These are phyloP conservation scores for Paraphoma sp. DNA, from an alignment of 2,329 filamentous ascomycete genomes.

Conservation along the genomic window DNA sequence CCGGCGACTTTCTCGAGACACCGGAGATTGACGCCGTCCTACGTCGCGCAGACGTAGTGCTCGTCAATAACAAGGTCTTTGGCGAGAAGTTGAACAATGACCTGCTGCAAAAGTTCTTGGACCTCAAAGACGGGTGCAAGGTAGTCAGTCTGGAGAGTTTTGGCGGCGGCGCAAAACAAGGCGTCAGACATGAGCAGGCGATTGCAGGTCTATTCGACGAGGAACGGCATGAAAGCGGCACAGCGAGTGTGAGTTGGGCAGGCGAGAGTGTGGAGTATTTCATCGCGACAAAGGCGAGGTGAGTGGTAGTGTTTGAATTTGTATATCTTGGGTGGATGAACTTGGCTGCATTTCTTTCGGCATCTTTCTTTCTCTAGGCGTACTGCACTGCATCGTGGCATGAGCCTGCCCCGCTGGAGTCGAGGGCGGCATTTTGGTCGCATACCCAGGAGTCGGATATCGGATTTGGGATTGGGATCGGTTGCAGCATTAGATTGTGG, in stretches of 20 bases:
- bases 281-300: slow-evolving; percentile 68
- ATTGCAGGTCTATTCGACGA: slow-evolving; percentile 83
- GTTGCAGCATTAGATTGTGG: not conserved
- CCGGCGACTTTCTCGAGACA: slow-evolving; percentile 83
- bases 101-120: slow-evolving; percentile 87
- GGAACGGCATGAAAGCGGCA: slow-evolving; percentile 73
- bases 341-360: not conserved
- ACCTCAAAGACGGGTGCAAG: slow-evolving; percentile 87
- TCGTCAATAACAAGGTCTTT: slow-evolving; percentile 98
- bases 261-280: slow-evolving; percentile 84
- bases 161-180: slow-evolving; percentile 76
- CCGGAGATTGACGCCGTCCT: slow-evolving; percentile 73
- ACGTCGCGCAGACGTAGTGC: slow-evolving; percentile 87
- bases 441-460: not conserved
- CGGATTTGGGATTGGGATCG: not conserved
- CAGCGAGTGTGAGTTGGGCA: slow-evolving; percentile 85
- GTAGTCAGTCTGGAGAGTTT: slow-evolving; percentile 94
- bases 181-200: slow-evolving; percentile 76
- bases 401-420: not conserved
- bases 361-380: not conserved
- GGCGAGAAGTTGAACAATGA: slow-evolving; percentile 84
- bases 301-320: not conserved
- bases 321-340: not conserved
- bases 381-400: not conserved
- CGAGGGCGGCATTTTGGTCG: not conserved